Base-by-base conservation (phyloP, 441 rosid species). In the Croton laevigatus region DNA sequence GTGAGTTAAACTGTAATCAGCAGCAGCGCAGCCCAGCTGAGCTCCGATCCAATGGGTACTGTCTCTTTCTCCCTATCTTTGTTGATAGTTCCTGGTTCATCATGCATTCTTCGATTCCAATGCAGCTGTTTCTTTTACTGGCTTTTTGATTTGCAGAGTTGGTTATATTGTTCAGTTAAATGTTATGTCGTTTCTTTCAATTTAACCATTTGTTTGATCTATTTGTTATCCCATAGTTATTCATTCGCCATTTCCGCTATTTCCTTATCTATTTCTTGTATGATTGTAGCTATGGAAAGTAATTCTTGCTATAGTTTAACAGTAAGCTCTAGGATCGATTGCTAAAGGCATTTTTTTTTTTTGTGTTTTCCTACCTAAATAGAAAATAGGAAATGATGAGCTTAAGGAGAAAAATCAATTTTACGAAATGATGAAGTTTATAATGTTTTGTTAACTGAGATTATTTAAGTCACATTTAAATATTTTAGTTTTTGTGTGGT, bases 41-140 rank as follows among this genome's bases (percentile, higher is more conserved):
- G 54, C 68, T 75, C 71, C n/a, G 73, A 65, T 69, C 70, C 76
- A 48, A 83, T 83, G 86, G 86, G 84, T 82, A 79, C 48, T 11
- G 65, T 17, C 42, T 62, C 34, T 62, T 42, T 44, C 37, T 49
- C 6, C 19, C n/a, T 34, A 14, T 3, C 48, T 69, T 7, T 0
- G 0, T 16, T n/a, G 0, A 0, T 44, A 1, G 23, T 10, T 6
- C 19, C 3, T 34, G 7, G n/a, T 11, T 3, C n/a, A 27, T 12
- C 58, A 19, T 37, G 10, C 46, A 17, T 17, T 17, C 8, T 62
- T 63, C 55, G 34, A 5, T 27, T 51, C 13, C 13, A 22, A 16
- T 12, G 46, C 14, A 49, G 42, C 10, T 37, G 40, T 40, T n/a
- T 62, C 27, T 70, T 59, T 49, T 5, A 6, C 19, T 19, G 20